These are phyloP conservation scores for Hsuehochloa calcarea DNA, from an alignment of 176 grass and related monocot species.

Conservation along the genomic window DNA sequence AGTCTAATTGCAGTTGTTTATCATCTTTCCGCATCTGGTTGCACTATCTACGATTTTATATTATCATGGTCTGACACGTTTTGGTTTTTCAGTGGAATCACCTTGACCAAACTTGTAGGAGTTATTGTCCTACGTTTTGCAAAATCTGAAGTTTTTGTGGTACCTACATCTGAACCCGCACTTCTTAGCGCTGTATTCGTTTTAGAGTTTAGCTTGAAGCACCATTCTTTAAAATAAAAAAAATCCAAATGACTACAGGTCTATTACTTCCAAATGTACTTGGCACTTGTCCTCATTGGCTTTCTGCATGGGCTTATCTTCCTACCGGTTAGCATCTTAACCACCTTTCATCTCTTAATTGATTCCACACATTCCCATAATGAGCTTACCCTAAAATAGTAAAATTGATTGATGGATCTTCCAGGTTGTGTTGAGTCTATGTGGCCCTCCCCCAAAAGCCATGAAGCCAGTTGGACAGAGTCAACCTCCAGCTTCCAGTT, in stretches of 20 bases:
- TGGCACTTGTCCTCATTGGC: slow-evolving; percentile 90
- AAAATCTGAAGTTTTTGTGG: slow-evolving; percentile 98
- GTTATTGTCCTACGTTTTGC: slow-evolving; percentile 90
- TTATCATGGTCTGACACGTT: slow-evolving; percentile 33
- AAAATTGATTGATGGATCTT: slow-evolving; percentile 16
- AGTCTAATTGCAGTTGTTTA: neutral
- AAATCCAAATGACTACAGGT: slow-evolving; percentile 60
- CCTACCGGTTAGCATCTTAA: slow-evolving; percentile 63
- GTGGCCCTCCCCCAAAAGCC: slow-evolving; percentile 58
- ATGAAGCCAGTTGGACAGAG: slow-evolving; percentile 22
- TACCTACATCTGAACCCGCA: slow-evolving; percentile 34
- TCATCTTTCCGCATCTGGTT: slow-evolving; percentile 11
- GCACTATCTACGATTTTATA: neutral
- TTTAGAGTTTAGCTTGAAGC: slow-evolving; percentile 8
- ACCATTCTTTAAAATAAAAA: neutral
- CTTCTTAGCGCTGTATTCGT: slow-evolving; percentile 1
- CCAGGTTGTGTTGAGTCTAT: slow-evolving; percentile 83
- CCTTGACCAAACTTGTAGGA: slow-evolving; percentile 94
- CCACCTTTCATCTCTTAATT: neutral
- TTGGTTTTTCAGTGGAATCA: slow-evolving; percentile 81
- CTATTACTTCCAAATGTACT: slow-evolving; percentile 99
- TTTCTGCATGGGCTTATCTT: slow-evolving; percentile 97
- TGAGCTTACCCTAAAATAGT: neutral
- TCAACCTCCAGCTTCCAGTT: slow-evolving; percentile 32
- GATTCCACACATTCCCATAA: neutral